A percentile compares a stretch with the other conserved stretches of the same genome.
These are phyloP conservation scores for Paragyromitra xinjiangensis DNA, from an alignment of 495 filamentous ascomycete genomes.

Conservation along the genomic window DNA sequence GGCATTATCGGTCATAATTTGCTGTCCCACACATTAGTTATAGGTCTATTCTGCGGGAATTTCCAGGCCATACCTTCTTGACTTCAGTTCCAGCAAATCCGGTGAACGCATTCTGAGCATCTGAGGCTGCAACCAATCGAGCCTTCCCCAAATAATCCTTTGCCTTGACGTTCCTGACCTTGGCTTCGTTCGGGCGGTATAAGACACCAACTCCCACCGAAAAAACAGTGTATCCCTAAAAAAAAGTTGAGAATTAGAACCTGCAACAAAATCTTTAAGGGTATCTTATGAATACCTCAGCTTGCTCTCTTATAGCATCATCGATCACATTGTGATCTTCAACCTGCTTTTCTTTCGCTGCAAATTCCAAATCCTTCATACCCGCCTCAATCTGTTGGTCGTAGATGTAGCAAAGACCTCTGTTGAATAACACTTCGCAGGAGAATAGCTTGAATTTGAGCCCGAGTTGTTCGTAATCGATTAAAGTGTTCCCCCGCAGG, in stretches of 20 bases:
- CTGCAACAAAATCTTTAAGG: slow-evolving; percentile 35
- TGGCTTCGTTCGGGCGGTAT: slow-evolving; percentile 94
- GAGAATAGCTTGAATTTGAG: slow-evolving; percentile 96
- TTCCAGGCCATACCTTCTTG: slow-evolving; percentile 65
- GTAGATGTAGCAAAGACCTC: slow-evolving; percentile 97
- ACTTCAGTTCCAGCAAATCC: slow-evolving; percentile 79
- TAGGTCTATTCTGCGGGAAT: slow-evolving; percentile 37
- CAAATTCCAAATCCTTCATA: slow-evolving; percentile 88
- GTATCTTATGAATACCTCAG: slow-evolving; percentile 70
- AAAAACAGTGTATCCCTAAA: slow-evolving; percentile 96
- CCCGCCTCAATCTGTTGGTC: slow-evolving; percentile 88
- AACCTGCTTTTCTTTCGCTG: slow-evolving; percentile 94
- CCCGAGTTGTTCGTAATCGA: slow-evolving; percentile 97
- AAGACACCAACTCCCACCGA: slow-evolving; percentile 96
- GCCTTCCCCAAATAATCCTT: slow-evolving; percentile 98
- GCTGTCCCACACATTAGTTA: slow-evolving; percentile 41
- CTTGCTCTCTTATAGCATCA: slow-evolving; percentile 90
- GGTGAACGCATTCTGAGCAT: slow-evolving; percentile 76
- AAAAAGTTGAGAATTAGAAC: slow-evolving; percentile 11
- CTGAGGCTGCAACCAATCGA: slow-evolving; percentile 88
- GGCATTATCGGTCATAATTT: slow-evolving; percentile 54
- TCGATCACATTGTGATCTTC: slow-evolving; percentile 97
- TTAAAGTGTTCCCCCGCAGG: slow-evolving; percentile 92
- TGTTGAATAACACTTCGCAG: slow-evolving; percentile 98
- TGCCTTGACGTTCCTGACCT: slow-evolving; percentile 95